A percentile compares a stretch with the other conserved stretches of the same genome.
Conservation (phyloP, 2,329 filamentous ascomycete genomes). For the Fusarium oxysporum region DNA sequence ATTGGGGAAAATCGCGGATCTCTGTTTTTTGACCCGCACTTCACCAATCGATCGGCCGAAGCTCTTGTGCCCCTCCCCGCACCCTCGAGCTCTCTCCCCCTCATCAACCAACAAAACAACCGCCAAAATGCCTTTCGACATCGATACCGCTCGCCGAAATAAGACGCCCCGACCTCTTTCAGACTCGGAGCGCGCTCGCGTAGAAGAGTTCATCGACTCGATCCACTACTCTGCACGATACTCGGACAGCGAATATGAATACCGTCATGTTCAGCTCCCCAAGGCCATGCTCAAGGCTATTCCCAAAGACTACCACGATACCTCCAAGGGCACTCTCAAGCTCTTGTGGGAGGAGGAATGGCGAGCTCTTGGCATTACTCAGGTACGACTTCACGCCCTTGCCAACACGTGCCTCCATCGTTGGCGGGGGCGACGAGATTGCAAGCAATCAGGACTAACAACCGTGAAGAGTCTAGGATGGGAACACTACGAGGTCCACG, state of each 20-base stretch:
- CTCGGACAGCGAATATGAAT: constrained; percentile 92
- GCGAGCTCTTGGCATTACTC: constrained; percentile 95
- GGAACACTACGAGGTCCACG: constrained; percentile 99
- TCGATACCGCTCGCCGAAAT: constrained; percentile 89
- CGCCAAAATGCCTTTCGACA: constrained; percentile 57
- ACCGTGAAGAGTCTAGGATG: constrained; percentile 86
- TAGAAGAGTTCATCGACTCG: constrained; percentile 91
- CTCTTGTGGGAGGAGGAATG: constrained; percentile 98
- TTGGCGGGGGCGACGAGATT: not conserved
- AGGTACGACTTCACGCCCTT: constrained; percentile 67
- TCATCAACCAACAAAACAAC: constrained; percentile 7
- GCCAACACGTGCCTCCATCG: not conserved
- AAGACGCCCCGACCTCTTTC: constrained; percentile 83
- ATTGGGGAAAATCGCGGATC: constrained; percentile 17
- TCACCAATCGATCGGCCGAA: constrained; percentile 38
- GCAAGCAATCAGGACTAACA: constrained; percentile 27
- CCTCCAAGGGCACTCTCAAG: constrained; percentile 90
- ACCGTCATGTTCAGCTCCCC: constrained; percentile 96
- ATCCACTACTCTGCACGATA: constrained; percentile 99
- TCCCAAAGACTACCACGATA: constrained; percentile 93
- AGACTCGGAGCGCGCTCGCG: constrained; percentile 81
- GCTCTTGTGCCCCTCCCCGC: constrained; percentile 37
- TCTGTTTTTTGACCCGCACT: constrained; percentile 28
- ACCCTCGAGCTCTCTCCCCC: constrained; percentile 27
- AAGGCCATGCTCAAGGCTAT: constrained; percentile 99